A percentile compares a stretch with the other conserved stretches of the same genome.
phyloP scores from a whole-genome alignment of 768 basidiomycete genomes.

The Piloderma croceum region DNA sequence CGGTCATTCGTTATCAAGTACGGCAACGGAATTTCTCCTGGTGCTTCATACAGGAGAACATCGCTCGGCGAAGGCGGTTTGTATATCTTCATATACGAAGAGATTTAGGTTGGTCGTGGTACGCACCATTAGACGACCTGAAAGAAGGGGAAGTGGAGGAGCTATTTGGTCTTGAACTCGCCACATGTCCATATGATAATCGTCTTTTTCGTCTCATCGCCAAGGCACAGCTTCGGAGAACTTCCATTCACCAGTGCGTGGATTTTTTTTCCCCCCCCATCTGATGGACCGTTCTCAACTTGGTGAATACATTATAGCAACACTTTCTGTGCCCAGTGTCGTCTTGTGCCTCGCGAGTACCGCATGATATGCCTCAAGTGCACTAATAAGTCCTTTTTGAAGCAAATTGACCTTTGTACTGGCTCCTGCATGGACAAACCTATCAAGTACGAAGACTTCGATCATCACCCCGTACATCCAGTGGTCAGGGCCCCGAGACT shows the following conservation, averaged over 20 bases:
- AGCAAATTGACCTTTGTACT: too few species aligned
- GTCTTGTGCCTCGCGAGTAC: too few species aligned
- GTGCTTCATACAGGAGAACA: slow-evolving; percentile 25
- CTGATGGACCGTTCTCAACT: too few species aligned
- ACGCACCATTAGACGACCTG: too few species aligned
- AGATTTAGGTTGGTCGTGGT: slow-evolving; percentile 13
- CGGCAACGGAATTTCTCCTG: slow-evolving; percentile 24
- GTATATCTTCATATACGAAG: slow-evolving; percentile 25
- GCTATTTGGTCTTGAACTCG: slow-evolving; percentile 13
- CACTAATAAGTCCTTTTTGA: too few species aligned
- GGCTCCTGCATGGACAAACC: too few species aligned
- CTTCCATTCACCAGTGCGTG: slow-evolving; percentile 22
- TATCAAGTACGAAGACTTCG: too few species aligned
- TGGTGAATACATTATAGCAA: too few species aligned
- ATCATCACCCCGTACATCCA: too few species aligned
- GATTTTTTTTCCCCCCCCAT: background rate
- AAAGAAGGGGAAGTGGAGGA: slow-evolving; percentile 13
- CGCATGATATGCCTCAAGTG: too few species aligned
- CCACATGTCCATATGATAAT: slow-evolving; percentile 17
- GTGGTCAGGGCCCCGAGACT: too few species aligned
- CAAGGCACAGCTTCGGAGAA: slow-evolving; percentile 13
- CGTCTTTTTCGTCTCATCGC: slow-evolving; percentile 19
- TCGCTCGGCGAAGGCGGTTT: slow-evolving; percentile 22
- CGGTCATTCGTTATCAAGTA: slow-evolving; percentile 16
- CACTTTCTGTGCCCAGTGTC: too few species aligned